Evolutionary conservation across 495 filamentous ascomycete genomes (phyloP).

Genomic region (Penicillium flavigenum): DNA sequence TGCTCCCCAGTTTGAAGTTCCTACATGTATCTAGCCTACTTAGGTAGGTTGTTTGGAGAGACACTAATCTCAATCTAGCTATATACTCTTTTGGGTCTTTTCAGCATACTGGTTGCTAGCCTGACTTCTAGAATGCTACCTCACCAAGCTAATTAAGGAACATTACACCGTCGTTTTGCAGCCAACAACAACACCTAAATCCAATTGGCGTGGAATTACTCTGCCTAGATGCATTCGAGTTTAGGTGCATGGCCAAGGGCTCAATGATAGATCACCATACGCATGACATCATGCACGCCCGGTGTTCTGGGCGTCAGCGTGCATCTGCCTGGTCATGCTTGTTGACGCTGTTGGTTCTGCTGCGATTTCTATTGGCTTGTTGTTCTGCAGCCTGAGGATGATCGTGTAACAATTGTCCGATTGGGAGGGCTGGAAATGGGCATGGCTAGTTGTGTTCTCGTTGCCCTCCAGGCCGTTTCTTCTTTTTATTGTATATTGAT

Average conservation of each 20-base stretch:
- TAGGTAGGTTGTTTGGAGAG: background rate
- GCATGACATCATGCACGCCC: constrained; percentile 8
- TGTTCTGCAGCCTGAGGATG: background rate
- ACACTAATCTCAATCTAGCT: background rate
- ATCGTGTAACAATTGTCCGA: constrained; percentile 1
- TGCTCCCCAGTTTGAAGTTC: background rate
- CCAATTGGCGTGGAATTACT: background rate
- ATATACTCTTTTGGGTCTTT: no score
- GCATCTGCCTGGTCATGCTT: constrained; percentile 1
- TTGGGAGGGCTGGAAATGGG: background rate
- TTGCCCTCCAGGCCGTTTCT: background rate
- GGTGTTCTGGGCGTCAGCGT: background rate
- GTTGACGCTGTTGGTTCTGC: constrained; percentile 13
- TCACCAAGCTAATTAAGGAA: constrained; percentile 7
- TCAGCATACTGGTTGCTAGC: background rate
- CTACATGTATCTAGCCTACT: no score
- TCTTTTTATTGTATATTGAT: background rate
- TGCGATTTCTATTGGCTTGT: background rate
- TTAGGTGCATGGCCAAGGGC: background rate
- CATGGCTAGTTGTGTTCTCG: background rate
- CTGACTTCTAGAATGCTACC: background rate
- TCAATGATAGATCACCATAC: background rate
- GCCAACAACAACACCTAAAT: background rate
- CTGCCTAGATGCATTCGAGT: background rate
- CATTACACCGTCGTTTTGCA: background rate